Conservation (phyloP, 345 rosid genomes). For the Geranium brycei region DNA sequence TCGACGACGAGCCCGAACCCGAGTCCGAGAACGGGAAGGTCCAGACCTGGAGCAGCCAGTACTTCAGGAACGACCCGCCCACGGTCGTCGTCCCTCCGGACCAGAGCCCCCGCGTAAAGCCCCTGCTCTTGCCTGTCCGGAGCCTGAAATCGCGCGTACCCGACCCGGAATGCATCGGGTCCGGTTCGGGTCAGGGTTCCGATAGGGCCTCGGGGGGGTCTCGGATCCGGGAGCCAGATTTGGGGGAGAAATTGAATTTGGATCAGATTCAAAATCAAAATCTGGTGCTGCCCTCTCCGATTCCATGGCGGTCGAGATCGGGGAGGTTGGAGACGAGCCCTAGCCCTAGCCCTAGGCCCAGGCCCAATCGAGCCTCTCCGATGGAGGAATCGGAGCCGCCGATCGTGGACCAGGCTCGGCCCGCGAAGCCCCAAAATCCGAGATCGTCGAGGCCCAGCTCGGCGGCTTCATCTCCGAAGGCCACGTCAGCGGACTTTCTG, state of each 20-base stretch:
- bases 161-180: conserved; percentile 16
- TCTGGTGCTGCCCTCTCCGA: conserved; percentile 82
- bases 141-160: conserved; percentile 51
- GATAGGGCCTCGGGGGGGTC: conserved; percentile 3
- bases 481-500: conserved; percentile 25
- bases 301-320: conserved; percentile 89
- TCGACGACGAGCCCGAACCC: conserved; percentile 49
- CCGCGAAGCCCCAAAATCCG: conserved; percentile 18
- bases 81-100: conserved; percentile 39
- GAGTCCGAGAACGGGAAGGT: conserved; percentile 28
- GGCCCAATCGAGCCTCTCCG: conserved; percentile 13
- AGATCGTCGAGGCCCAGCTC: conserved; percentile 16
- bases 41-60: conserved; percentile 71
- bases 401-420: conserved; percentile 7
- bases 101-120: conserved; percentile 38
- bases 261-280: conserved; percentile 6
- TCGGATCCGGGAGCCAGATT: conserved; percentile 10
- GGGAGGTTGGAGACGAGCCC: conserved; percentile 41
- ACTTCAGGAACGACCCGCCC: conserved; percentile 46
- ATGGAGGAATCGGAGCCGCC: conserved; percentile 21
- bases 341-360: neutral
- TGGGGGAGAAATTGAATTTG: conserved; percentile 16
- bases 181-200: neutral
- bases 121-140: conserved; percentile 75
- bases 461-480: conserved; percentile 25